These are phyloP conservation scores for Aspergillus versicolor DNA, from an alignment of 2,329 filamentous ascomycete species.

Conservation along the genomic window DNA sequence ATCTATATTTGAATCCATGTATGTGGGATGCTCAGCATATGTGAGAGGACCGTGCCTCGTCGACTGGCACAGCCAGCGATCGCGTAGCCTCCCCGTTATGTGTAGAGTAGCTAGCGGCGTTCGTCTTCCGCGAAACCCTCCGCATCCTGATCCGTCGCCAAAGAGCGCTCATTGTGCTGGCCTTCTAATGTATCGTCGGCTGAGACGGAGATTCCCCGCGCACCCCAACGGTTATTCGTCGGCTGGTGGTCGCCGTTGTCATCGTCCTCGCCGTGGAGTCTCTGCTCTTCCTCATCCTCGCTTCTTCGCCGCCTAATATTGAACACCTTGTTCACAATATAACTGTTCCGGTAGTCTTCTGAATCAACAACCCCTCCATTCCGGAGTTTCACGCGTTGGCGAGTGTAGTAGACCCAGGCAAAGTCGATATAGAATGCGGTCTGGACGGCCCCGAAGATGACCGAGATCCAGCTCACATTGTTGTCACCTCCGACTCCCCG, in stretches of 20 bases:
- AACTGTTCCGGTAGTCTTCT: slow-evolving; percentile 82
- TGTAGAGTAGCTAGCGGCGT: slow-evolving; percentile 10
- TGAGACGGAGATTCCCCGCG: slow-evolving; percentile 58
- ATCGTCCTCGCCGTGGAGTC: slow-evolving; percentile 30
- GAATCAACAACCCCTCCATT: slow-evolving; percentile 85
- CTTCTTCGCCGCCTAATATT: slow-evolving; percentile 46
- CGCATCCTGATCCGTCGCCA: slow-evolving; percentile 15
- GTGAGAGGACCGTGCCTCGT: neutral
- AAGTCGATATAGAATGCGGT: slow-evolving; percentile 91
- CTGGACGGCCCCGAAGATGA: slow-evolving; percentile 86
- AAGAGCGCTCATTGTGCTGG: slow-evolving; percentile 15
- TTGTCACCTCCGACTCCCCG: slow-evolving; percentile 61
- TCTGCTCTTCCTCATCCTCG: slow-evolving; percentile 42
- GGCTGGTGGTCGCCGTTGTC: slow-evolving; percentile 26
- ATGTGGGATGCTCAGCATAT: slow-evolving; percentile 2
- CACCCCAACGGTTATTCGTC: slow-evolving; percentile 54
- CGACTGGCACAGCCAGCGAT: slow-evolving; percentile 8
- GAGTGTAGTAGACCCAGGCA: slow-evolving; percentile 92
- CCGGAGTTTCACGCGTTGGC: slow-evolving; percentile 90
- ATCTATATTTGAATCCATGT: slow-evolving; percentile 9
- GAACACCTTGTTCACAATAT: slow-evolving; percentile 77
- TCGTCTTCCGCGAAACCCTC: slow-evolving; percentile 26
- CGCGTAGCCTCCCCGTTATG: slow-evolving; percentile 2
- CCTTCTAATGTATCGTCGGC: slow-evolving; percentile 53
- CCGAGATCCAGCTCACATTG: slow-evolving; percentile 67